These are phyloP conservation scores for Ustilago esculenta DNA, from an alignment of 1,284 basidiomycete species.

Conservation along the genomic window DNA sequence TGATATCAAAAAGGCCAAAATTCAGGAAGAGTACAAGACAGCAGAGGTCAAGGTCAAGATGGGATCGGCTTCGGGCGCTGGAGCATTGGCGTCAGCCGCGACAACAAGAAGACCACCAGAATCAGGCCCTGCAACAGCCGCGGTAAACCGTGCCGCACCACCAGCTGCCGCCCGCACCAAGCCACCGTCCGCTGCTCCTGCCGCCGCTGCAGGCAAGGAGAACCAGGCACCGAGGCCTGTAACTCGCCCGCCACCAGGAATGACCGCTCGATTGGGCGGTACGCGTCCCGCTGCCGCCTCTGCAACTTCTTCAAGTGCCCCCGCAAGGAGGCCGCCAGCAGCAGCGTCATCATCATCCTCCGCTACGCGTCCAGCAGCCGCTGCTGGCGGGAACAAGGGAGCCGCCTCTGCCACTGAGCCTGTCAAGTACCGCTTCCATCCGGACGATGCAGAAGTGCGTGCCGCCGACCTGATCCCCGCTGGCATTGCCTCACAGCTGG, in stretches of 20 bases:
- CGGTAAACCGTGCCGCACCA: constrained; percentile 29
- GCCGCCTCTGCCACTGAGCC: constrained; percentile 73
- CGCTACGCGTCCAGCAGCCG: constrained; percentile 66
- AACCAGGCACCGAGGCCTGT: constrained; percentile 41
- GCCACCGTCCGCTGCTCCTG: constrained; percentile 19
- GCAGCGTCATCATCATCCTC: constrained; percentile 67
- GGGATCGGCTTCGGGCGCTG: constrained; percentile 24
- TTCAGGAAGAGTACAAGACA: constrained; percentile 84
- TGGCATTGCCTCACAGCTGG: constrained; percentile 77
- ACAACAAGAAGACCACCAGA: constrained; percentile 24
- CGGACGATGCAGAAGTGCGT: constrained; percentile 89
- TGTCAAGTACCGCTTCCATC: constrained; percentile 88
- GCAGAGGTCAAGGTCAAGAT: constrained; percentile 58
- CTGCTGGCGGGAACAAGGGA: constrained; percentile 71
- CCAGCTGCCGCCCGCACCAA: constrained; percentile 26
- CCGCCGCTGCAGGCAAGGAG: constrained; percentile 27
- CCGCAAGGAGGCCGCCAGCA: constrained; percentile 71
- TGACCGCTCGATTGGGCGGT: constrained; percentile 14
- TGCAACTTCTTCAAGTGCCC: constrained; percentile 37
- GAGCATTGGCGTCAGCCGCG: constrained; percentile 22
- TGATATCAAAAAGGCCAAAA: constrained; percentile 89
- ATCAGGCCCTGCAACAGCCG: constrained; percentile 15
- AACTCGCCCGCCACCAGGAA: constrained; percentile 17
- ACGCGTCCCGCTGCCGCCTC: constrained; percentile 27
- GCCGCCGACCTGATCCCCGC: constrained; percentile 80